Evolutionary conservation across 2,329 filamentous ascomycete species (phyloP), one percentile per base, ranked within the genome.

Genomic region (Claviceps sp.): DNA sequence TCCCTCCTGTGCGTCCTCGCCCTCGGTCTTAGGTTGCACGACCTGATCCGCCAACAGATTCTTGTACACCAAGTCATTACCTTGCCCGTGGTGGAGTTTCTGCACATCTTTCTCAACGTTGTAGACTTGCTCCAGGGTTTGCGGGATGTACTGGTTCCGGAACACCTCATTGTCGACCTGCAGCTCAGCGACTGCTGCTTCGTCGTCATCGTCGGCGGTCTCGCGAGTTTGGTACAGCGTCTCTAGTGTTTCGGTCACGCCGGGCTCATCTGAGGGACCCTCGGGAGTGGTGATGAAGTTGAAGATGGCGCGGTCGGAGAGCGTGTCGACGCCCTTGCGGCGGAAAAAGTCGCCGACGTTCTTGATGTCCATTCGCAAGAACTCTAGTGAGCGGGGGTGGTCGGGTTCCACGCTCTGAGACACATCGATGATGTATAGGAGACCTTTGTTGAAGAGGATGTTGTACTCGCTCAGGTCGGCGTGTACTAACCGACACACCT

Each of bases 381-480:
- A 98, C 65, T 97, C 91, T 34, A 95, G 76, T 2, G 87, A 91
- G 53, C 88, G 80, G 0, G 93, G 93, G 67, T 98, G 93, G 60
- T 97, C 91, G 59, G 94, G 90, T 72, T 97, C 94, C 20, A 98
- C 93, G 63, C 86, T 93, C 71, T 98, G 93, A 52, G 88, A 95
- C 44, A 98, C 93, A 68, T 98, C 93, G 66, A 98, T 98, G 62
- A 98, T 85, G 74, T 88, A 95, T 0, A 96, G 79, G 60, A 80
- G 81, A 54, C 80, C 75, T 52, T 88, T 77, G 72, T 96, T 78
- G 72, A 94, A 98, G 20, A 98, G 77, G 50, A 97, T 81, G 63
- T 98, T 98, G 79, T 98, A 98, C 76, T 98, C 93, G 73, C 88
- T 95, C 65, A 98, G 67, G 79, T 98, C 93, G 48, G 90, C 93